Base-by-base conservation (phyloP, 352 stramenopile species). In the Phytopythium boreale region DNA sequence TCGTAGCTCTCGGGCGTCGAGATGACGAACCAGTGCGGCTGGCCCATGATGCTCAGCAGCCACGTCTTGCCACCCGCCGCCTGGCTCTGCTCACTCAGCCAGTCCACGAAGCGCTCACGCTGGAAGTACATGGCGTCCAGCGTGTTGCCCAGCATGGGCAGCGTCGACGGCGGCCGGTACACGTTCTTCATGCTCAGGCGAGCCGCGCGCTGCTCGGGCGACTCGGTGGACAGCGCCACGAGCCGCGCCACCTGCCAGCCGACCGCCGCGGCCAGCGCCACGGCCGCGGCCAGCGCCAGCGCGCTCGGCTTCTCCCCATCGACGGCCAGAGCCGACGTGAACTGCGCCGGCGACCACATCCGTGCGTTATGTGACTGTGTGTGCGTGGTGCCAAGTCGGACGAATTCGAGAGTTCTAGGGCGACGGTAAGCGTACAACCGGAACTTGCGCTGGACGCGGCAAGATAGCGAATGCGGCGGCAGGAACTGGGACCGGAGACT, bases 131-230 rank as follows among this genome's bases (percentile, higher is more conserved):
- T 67, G 34, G 69, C 60, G 58, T 77, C 71, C 36, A 82, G 53
- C 19, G 69, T 80, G 47, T 82, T 78, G 27, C 66, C 64, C 8
- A 80, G 39, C 29, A 83, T 17, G 24, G 70, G 67, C 29, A 80
- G 41, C 36, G 72, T 81, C 29, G 67, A 67, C 36, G 58, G 19
- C 7, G 70, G 70, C 0, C 59, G 63, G 58, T 74, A 59, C 29
- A 76, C 69, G 34, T 24, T 29, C 20, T 43, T 44, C 22, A 67
- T 67, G 47, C 63, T 70, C 47, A 59, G 57, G 34, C 62, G 58
- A 1, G 44, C 67, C 57, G 64, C 59, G 47, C 47, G 47, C 24
- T 36, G 47, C 47, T 55, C 65, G 17, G 24, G 39, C 59, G 34
- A 51, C 46, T 64, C 53, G 44, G 11, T 24, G 11, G 29, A 20